phyloP scores from a whole-genome alignment of 2,329 filamentous ascomycete species.

The Claviceps pazoutovae region DNA sequence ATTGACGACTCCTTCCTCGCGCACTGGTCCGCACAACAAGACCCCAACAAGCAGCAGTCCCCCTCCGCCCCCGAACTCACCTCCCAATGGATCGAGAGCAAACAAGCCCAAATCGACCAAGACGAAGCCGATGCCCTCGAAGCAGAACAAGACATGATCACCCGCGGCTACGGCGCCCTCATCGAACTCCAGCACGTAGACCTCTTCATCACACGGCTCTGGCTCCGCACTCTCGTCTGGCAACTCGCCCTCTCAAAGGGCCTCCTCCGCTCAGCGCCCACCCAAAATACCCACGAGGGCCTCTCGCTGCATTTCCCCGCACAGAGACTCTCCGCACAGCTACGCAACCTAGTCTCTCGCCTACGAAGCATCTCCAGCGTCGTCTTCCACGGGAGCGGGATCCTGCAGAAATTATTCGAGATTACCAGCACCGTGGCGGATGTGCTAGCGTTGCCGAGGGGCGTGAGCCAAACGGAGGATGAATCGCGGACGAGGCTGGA shows the following conservation, averaged over 20 bases:
- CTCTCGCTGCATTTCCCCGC: constrained; percentile 26
- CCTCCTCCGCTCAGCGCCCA: constrained; percentile 21
- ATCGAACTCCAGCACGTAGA: constrained; percentile 27
- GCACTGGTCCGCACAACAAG: constrained; percentile 22
- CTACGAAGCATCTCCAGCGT: constrained; percentile 28
- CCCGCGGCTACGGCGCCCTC: constrained; percentile 14
- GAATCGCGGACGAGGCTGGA: constrained; percentile 34
- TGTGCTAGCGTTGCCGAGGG: constrained; percentile 37
- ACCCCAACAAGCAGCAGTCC: constrained; percentile 4
- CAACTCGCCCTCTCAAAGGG: constrained; percentile 26
- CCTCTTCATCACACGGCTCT: constrained; percentile 26
- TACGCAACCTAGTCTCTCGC: constrained; percentile 22
- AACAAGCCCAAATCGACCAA: constrained; percentile 25
- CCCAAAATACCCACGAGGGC: constrained; percentile 20
- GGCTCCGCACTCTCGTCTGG: constrained; percentile 28
- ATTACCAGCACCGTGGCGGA: constrained; percentile 46
- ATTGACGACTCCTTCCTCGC: constrained; percentile 25
- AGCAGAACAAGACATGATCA: constrained; percentile 13
- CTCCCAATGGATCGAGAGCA: constrained; percentile 25
- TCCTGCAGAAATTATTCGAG: constrained; percentile 46
- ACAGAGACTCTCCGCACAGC: constrained; percentile 23
- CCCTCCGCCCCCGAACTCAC: constrained; percentile 14
- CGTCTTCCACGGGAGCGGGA: constrained; percentile 40
- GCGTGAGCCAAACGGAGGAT: constrained; percentile 22
- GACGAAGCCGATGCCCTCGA: constrained; percentile 20